Percentiles rank a stretch among this genome's conserved stretches.
phyloP scores from a whole-genome alignment of 306 rosid species.

The Luffa acutangula region DNA sequence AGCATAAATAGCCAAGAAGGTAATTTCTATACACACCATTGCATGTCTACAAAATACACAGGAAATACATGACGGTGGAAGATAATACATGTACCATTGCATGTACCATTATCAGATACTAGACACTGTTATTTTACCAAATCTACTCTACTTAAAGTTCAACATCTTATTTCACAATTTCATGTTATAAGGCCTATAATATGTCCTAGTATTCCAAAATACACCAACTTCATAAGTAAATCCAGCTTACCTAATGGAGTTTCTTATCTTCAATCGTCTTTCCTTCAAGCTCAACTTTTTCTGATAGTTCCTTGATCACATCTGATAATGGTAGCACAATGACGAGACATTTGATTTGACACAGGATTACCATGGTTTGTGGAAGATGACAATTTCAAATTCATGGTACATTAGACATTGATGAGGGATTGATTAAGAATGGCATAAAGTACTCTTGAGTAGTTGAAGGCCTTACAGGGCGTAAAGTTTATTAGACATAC shows the following conservation, averaged over 20 bases:
- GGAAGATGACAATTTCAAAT: conserved; percentile 60
- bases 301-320: conserved; percentile 61
- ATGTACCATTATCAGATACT: too few relatives aligned
- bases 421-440: conserved; percentile 56
- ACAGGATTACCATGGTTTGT: conserved; percentile 56
- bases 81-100: too few relatives aligned
- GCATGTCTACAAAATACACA: too few relatives aligned
- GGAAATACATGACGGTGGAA: too few relatives aligned
- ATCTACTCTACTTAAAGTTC: neutral
- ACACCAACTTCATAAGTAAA: conserved; percentile 39
- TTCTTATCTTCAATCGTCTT: conserved; percentile 33
- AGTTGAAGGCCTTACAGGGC: conserved; percentile 80
- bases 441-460: conserved; percentile 84
- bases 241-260: conserved; percentile 28
- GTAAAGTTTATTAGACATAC: conserved; percentile 56
- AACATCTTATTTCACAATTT: neutral
- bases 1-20: too few relatives aligned
- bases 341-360: conserved; percentile 19
- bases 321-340: conserved; percentile 1
- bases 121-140: neutral
- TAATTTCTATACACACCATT: too few relatives aligned
- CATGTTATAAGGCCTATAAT: neutral
- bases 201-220: conserved; percentile 59
- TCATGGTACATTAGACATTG: conserved; percentile 70
- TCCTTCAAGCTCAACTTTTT: conserved; percentile 28